These are phyloP conservation scores for Shiraia bambusicola DNA, from an alignment of 2,329 filamentous ascomycete species.

Conservation along the genomic window DNA sequence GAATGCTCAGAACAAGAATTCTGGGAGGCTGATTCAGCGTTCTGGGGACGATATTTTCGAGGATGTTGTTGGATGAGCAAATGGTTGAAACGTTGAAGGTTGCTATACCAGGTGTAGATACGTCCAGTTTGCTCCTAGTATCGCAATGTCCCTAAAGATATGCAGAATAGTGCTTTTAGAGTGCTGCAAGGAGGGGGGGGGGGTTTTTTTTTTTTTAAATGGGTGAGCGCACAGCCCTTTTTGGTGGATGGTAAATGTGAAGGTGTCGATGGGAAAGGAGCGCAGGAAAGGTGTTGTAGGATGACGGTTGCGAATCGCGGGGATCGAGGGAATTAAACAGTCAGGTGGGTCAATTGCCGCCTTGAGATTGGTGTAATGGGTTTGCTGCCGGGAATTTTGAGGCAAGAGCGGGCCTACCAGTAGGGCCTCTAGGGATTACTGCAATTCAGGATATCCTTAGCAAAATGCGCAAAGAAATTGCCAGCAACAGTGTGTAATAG, in stretches of 20 bases:
- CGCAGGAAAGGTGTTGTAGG: slow-evolving; percentile 11
- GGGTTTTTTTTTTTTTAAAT: too few species aligned
- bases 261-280: slow-evolving; percentile 5
- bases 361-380: slow-evolving; percentile 7
- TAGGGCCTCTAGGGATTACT: slow-evolving; percentile 33
- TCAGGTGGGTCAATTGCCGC: slow-evolving; percentile 17
- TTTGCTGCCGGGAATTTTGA: slow-evolving; percentile 16
- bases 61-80: too few species aligned
- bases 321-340: slow-evolving; percentile 8
- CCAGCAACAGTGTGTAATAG: too few species aligned
- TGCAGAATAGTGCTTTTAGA: background rate
- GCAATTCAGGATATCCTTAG: slow-evolving; percentile 14
- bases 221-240: too few species aligned
- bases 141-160: too few species aligned
- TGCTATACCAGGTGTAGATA: too few species aligned
- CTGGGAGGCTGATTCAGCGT: too few species aligned
- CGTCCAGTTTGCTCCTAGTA: background rate
- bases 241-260: background rate
- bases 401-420: slow-evolving; percentile 21
- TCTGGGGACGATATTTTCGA: too few species aligned
- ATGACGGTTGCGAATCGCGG: slow-evolving; percentile 9
- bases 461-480: too few species aligned
- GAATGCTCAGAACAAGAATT: too few species aligned
- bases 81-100: too few species aligned
- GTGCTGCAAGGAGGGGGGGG: slow-evolving; percentile 3